These are phyloP conservation scores for Chamaenerion angustifolium DNA, from an alignment of 345 rosid species.

Conservation along the genomic window DNA sequence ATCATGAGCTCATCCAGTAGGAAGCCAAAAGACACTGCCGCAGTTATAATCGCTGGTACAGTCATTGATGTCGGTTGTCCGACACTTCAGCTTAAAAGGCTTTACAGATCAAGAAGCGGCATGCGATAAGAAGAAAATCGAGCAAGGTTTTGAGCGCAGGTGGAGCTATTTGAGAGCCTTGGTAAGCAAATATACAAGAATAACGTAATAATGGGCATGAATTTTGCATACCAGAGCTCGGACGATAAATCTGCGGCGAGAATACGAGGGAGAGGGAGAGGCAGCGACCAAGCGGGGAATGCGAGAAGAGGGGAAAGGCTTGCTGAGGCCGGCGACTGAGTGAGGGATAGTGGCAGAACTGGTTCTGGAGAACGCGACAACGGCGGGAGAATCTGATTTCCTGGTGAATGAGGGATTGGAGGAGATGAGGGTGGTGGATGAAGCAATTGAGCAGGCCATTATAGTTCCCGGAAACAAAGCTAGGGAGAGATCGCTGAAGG, in stretches of 20 bases:
- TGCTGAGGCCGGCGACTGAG: constrained; percentile 27
- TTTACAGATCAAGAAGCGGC: no score
- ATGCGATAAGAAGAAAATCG: no score
- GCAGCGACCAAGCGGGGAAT: constrained; percentile 26
- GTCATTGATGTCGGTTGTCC: no score
- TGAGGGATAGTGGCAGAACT: constrained; percentile 25
- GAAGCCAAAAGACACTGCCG: no score
- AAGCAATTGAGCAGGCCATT: constrained; percentile 64
- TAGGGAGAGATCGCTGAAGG: no score
- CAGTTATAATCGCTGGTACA: no score
- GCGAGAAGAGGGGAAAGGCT: constrained; percentile 33
- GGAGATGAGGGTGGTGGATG: constrained; percentile 32
- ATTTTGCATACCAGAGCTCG: constrained; percentile 38
- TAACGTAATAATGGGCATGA: background rate
- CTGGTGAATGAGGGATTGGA: constrained; percentile 16
- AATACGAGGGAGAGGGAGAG: constrained; percentile 21
- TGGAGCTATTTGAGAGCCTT: background rate
- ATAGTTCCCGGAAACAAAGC: background rate
- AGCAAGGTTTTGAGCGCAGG: no score
- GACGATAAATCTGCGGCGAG: constrained; percentile 39
- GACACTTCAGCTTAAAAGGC: no score
- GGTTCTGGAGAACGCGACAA: constrained; percentile 14
- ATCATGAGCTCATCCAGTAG: no score
- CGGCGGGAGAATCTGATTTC: constrained; percentile 19
- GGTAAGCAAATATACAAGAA: background rate